Base-by-base conservation (phyloP, 208 protist species). In the Acanthamoeba culbertsoni region DNA sequence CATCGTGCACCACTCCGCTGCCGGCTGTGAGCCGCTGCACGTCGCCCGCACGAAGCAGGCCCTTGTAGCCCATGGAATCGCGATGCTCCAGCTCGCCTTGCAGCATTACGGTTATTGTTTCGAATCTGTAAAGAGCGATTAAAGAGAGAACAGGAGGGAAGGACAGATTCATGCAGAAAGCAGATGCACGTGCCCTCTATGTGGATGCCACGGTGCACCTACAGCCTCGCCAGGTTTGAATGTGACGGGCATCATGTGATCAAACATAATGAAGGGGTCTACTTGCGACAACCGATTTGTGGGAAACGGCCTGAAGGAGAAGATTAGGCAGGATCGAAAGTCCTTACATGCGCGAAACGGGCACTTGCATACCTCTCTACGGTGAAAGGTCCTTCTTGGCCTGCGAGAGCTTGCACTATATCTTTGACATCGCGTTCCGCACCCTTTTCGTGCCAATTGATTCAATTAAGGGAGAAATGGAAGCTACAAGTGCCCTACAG, bases 11-110 rank as follows among this genome's bases (percentile, higher is more conserved):
- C 14, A 98, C 97, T 23, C 98, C 98, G n/a, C 95, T 86, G 65
- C 97, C 98, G 8, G 98, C 98, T 2, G 98, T 98, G 95, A 98
- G 98, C 97, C 98, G 98, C 95, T 99, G 98, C 77, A 98, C 97
- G 42, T 97, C 96, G 33, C 98, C 98, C 10, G 96, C 86, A 28
- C 95, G 88, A 53, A 98, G 96, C n/a, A 96, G 92, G 40, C 97
- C 98, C 28, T 94, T 96, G 94, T 97, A 96, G 42, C 97, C 97
- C 63, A 97, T 62, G 46, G 86, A 95, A 35, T 98, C 97, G 43
- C 93, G 71, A 95, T 99, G 98, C 63, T 98, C 95, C 23, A 98
- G 93, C 35, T 96, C 59, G 20, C 98, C 98, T 28, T 96, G 35
- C 16, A 97, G 86, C 68, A 97, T 96, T 63, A 97, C 95, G 0